Evolutionary conservation across 2,329 filamentous ascomycete species (phyloP), one percentile per base, ranked within the genome.

Genomic region (Arachnomyces sp.): DNA sequence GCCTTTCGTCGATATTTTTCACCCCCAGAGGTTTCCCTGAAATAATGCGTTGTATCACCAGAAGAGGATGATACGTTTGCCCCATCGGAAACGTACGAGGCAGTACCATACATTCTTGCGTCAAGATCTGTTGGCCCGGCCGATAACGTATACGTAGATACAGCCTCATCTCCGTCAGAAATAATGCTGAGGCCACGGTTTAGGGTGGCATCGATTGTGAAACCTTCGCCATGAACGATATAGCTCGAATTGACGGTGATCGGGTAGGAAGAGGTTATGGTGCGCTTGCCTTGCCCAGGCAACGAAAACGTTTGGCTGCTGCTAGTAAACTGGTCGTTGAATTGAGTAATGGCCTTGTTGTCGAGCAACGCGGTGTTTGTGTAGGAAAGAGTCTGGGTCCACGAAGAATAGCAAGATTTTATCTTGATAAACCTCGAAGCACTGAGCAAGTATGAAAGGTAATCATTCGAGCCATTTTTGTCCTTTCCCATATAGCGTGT

Each of bases 111-210:
- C 44, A 62, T 58, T 8, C 40, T 48, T 4, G 57, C 56, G 11
- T 51, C 46, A 7, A 61, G 42, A 28, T 43, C 31, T 2, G 52
- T 51, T 3, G 56, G 46, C 0, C 56, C 55, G 3, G 53, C 48
- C 16, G 61, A 50, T 47, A 82, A 81, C 0, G 72, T 74, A 47
- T 82, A 77, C 1, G 80, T 75, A 37, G 84, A 78, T 17, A 75
- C 67, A 1, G 72, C 59, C 7, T 60, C 53, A 3, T 72, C 44
- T 17, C 67, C 65, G 17, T 64, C 53, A 7, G 53, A 45, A 4
- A 47, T 42, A 7, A 75, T 65, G 13, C 69, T 52, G 28, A 78
- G 69, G 9, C 69, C 70, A 11, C 72, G 68, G 32, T 58, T 58
- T 48, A 80, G 57, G n/a, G 52, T 57, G 8, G 68, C 74, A 16